Base-by-base conservation (phyloP, 352 stramenopile species). In the Globisporangium yorkense region DNA sequence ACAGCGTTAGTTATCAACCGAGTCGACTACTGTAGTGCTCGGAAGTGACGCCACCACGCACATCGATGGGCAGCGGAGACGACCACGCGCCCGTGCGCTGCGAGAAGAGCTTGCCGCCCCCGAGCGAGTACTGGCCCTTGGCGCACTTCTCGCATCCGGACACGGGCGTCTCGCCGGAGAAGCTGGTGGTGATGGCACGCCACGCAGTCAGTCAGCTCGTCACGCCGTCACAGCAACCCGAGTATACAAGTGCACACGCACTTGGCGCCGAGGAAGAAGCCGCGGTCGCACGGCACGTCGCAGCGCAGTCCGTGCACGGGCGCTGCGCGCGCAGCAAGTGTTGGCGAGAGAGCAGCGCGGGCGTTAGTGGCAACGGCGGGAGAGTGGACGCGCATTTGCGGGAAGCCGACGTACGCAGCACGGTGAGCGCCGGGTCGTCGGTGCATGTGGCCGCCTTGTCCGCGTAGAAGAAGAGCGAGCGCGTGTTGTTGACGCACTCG, bases 201-300 rank as follows among this genome's bases (percentile, higher is more conserved):
- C 18, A 49, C n/a, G 29, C 16, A 50, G 45, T 24, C 18, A 35
- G 46, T 51, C 27, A 9, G 8, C 31, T 35, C 8, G 31, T 35
- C 8, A 8, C 4, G 31, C 31, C 4, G 31, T 8, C 21, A 24
- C 1, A 37, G 35, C 35, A 40, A 15, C 6, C 7, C 16, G 16
- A 12, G 5, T 16, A 8, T 7, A 46, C 40, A 47, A 9, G 46
- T 4, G 13, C 4, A 41, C 15, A 78, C 78, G 53, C 72, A 91
- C 80, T 94, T 91, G 62, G 77, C 81, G 18, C 80, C 84, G 9
- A 94, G 78, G 48, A 83, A 88, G 46, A 70, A 88, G 35, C 84
- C 84, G 2, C 72, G 76, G 18, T 84, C 78, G 58, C 84, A 94
- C 43, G 77, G 61, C 10, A 94, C 67, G 59, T 91, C 78, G 51